These are phyloP conservation scores for Aspergillus aculeatus DNA, from an alignment of 2,329 filamentous ascomycete species.

Conservation along the genomic window DNA sequence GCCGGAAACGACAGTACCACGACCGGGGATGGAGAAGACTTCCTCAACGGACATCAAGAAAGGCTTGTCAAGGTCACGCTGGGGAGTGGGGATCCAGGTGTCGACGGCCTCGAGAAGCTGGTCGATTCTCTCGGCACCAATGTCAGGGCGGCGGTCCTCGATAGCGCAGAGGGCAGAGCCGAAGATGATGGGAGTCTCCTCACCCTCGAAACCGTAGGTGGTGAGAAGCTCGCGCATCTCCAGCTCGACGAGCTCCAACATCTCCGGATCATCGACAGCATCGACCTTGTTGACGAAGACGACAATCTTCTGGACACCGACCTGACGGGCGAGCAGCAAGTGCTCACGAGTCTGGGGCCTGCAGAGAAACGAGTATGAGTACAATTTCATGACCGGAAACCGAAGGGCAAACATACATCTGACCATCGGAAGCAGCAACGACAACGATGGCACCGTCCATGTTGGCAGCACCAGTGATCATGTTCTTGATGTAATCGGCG, in stretches of 20 bases:
- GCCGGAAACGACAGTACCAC: conserved; percentile 94
- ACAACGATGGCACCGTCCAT: conserved; percentile 99
- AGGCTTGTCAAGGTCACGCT: conserved; percentile 93
- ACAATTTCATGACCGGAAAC: neutral
- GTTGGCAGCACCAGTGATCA: conserved; percentile 99
- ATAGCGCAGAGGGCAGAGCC: conserved; percentile 94
- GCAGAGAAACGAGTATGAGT: conserved; percentile 22
- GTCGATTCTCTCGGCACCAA: conserved; percentile 84
- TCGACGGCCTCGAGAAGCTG: conserved; percentile 89
- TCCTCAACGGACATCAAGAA: conserved; percentile 99
- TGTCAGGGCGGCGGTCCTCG: conserved; percentile 80
- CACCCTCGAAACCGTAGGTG: conserved; percentile 95
- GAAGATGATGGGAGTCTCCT: conserved; percentile 95
- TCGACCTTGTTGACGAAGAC: conserved; percentile 99
- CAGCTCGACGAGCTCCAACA: conserved; percentile 99
- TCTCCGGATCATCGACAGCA: conserved; percentile 94
- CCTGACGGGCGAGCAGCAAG: conserved; percentile 93
- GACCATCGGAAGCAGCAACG: conserved; percentile 94
- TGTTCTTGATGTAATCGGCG: conserved; percentile 99
- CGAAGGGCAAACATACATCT: conserved; percentile 64
- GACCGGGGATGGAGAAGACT: conserved; percentile 84
- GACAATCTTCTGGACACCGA: conserved; percentile 96
- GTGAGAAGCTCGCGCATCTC: conserved; percentile 97
- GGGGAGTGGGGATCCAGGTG: conserved; percentile 91
- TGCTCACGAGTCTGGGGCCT: conserved; percentile 97